These are phyloP conservation scores for Plectosphaerella cucumerina DNA, from an alignment of 2,329 filamentous ascomycete species.

Conservation along the genomic window DNA sequence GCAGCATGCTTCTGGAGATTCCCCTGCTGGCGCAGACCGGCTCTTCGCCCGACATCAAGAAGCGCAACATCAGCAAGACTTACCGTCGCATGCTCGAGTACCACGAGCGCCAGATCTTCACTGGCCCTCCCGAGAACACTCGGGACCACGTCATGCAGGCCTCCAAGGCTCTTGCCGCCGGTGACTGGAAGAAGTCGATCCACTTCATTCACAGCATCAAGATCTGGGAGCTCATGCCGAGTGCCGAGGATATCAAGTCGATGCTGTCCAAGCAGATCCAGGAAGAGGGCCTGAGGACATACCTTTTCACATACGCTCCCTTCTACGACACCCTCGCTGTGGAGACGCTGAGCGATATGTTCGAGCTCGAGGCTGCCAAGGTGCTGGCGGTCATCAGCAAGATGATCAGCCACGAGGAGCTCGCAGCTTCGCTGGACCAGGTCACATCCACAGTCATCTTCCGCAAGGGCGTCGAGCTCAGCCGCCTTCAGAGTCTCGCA, in stretches of 20 bases:
- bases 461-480: slow-evolving; percentile 98
- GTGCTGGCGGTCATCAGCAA: slow-evolving; percentile 94
- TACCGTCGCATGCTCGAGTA: slow-evolving; percentile 99
- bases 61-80: slow-evolving; percentile 97
- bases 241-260: slow-evolving; percentile 86
- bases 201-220: slow-evolving; percentile 96
- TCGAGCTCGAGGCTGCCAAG: slow-evolving; percentile 87
- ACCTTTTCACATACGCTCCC: slow-evolving; percentile 98
- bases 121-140: slow-evolving; percentile 96
- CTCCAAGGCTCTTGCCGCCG: slow-evolving; percentile 91
- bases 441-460: slow-evolving; percentile 97
- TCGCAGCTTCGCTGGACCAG: slow-evolving; percentile 93
- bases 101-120: slow-evolving; percentile 99
- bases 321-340: slow-evolving; percentile 97
- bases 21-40: slow-evolving; percentile 94
- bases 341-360: slow-evolving; percentile 84
- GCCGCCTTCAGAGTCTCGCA: slow-evolving; percentile 89
- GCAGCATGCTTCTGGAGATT: slow-evolving; percentile 98
- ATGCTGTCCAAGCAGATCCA: slow-evolving; percentile 99
- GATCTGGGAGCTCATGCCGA: slow-evolving; percentile 98
- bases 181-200: slow-evolving; percentile 97
- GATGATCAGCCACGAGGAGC: slow-evolving; percentile 99
- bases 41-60: slow-evolving; percentile 94
- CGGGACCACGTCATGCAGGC: slow-evolving; percentile 99
- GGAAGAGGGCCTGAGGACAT: slow-evolving; percentile 95